Base-by-base conservation (phyloP, 1,284 basidiomycete genomes). In the Cryptococcus deneoformans region DNA sequence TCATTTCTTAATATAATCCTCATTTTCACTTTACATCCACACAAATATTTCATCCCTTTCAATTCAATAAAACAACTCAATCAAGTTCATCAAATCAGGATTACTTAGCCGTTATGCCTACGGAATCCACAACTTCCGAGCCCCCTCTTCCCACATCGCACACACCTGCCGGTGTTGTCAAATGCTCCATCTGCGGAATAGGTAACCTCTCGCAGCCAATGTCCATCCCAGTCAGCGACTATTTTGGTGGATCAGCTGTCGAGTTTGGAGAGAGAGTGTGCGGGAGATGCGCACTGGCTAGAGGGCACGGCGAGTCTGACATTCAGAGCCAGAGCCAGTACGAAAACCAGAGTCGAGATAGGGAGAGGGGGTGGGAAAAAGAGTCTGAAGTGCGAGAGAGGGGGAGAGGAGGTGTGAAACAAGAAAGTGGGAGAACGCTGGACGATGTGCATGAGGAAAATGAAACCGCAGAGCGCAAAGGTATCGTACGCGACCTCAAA, bases 161-260 rank as follows among this genome's bases (percentile, higher is more conserved):
- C 12, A 56, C 52, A 46, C 52, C 52, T 16, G 20, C 29, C 9
- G 61, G 56, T 5, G 43, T 53, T 10, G 63, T 71, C 61, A 76
- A 76, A 62, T 76, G 74, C 56, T 58, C 69, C 1, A 46, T 69
- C 24, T 76, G 74, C 59, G 74, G 74, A 11, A 55, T 61, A 2
- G 68, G 58, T 14, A 54, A 60, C 48, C 36, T 64, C 46, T 50
- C 59, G 10, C 38, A 52, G 1, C 36, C 56, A 10, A 48, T 57
- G 2, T 49, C 47, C 16, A 38, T 51, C n/a, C 29, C 39, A 16
- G 40, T 50, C 7, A 50, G 52, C 10, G 57, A 59, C 20, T 48
- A 53, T 16, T 43, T 62, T 4, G 55, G 43, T 24, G n/a, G 59
- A 16, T 39, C 53, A 6, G 24, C 55, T 2, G 52, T 39, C 44